Evolutionary conservation across 441 rosid genomes (phyloP), one percentile per base, ranked within the genome.

Genomic region (Corymbia calophylla): DNA sequence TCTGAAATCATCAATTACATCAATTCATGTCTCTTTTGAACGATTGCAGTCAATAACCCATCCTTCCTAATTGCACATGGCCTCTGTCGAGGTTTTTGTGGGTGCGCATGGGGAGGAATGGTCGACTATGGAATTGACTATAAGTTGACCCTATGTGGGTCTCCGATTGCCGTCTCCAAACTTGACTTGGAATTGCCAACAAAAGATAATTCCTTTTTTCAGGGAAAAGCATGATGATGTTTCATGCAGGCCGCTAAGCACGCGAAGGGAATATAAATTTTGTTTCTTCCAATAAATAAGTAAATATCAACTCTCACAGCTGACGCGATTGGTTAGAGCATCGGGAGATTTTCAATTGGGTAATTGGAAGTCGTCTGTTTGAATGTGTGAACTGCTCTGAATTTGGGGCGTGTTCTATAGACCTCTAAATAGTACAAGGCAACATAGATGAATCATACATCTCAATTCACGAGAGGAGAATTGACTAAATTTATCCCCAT

Each of bases 351-450:
- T 16, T 66, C 6, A 4, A 6, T 21, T 0, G 0, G 1, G 0
- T 6, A n/a, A n/a, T 16, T 66, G 0, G 0, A 66, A 66, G 23
- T 31, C 0, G 3, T 0, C 9, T 0, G 0, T 66, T 66, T 0
- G 1, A 66, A n/a, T 16, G 1, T 16, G 12, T 1, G 9, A 66
- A 2, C 0, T 31, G 6, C 1, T n/a, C 0, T 64, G 5, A 64
- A 31, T 16, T 64, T 1, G 1, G 3, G 8, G 1, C 0, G 0
- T 64, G 18, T 31, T 64, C 19, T 64, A 64, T 64, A 10, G 39
- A 64, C 35, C 19, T 64, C 35, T 0, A 16, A 3, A 31, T n/a
- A 64, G 39, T 64, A 64, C 17, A 31, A 66, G 21, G 32, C 12
- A n/a, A 66, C 0, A 66, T 66, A 29, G 49, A 19, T 73, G 29